A percentile compares a stretch with the other conserved stretches of the same genome.
Evolutionary conservation across 495 filamentous ascomycete genomes (phyloP).

Genomic region (Tuber melanosporum): DNA sequence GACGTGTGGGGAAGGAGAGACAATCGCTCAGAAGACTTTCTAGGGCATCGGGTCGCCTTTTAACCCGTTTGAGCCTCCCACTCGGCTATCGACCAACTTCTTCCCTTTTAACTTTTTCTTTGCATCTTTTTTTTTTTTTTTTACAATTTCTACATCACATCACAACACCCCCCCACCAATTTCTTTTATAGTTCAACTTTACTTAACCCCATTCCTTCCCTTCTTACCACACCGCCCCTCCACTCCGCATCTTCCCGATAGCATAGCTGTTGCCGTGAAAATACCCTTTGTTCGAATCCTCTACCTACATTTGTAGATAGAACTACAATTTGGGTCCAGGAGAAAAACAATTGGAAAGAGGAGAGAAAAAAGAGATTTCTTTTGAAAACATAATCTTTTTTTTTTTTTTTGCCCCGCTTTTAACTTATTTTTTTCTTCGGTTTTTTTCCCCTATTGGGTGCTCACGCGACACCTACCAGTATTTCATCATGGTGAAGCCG

Average conservation of each 20-base stretch:
- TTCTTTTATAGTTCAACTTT: background rate
- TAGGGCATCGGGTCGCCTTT: background rate
- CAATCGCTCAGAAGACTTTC: background rate
- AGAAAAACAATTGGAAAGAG: background rate
- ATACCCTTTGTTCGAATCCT: background rate
- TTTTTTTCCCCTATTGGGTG: background rate
- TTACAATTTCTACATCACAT: background rate
- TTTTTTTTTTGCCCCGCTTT: background rate
- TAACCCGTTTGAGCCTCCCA: background rate
- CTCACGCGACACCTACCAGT: background rate
- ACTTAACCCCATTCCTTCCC: background rate
- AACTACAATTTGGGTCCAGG: background rate
- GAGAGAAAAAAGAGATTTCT: background rate
- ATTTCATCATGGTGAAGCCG: constrained; percentile 3
- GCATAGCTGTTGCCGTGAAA: background rate
- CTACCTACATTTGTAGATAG: background rate
- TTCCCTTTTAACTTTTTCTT: background rate
- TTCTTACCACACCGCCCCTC: background rate
- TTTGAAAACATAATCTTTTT: background rate
- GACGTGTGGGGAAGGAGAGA: background rate
- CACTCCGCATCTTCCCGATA: constrained; percentile 6
- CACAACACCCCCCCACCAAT: background rate
- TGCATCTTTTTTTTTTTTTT: background rate
- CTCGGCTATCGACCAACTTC: background rate
- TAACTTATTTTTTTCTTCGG: background rate